Evolutionary conservation across 2,329 filamentous ascomycete genomes (phyloP).

Genomic region (Teratosphaeria viscida): DNA sequence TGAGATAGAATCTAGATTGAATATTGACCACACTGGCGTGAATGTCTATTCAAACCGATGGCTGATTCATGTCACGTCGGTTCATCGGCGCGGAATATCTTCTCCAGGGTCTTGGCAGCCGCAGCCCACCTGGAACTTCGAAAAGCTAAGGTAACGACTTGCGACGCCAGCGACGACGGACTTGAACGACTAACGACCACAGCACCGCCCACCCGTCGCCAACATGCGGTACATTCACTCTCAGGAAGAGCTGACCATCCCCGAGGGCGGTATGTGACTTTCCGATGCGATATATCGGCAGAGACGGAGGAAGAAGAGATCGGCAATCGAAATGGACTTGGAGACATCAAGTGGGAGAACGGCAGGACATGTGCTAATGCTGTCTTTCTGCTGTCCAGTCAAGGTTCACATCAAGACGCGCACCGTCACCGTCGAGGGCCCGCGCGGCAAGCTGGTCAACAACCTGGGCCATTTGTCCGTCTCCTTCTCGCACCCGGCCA

Average conservation of each 20-base stretch:
- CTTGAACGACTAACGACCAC: not conserved
- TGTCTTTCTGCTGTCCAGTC: slow-evolving; percentile 48
- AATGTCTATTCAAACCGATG: too few species aligned
- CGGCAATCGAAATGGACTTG: not conserved
- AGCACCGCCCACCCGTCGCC: slow-evolving; percentile 26
- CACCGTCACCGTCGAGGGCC: slow-evolving; percentile 92
- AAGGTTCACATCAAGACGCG: slow-evolving; percentile 96
- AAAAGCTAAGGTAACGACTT: not conserved
- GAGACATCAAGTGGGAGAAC: not conserved
- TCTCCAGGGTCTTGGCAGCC: not conserved
- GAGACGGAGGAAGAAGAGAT: not conserved
- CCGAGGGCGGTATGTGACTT: slow-evolving; percentile 77
- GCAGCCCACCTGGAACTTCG: not conserved
- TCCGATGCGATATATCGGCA: slow-evolving; percentile 3
- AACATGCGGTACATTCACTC: slow-evolving; percentile 99
- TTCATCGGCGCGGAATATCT: not conserved
- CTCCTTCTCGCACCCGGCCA: slow-evolving; percentile 82
- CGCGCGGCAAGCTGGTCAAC: slow-evolving; percentile 94
- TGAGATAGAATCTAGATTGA: too few species aligned
- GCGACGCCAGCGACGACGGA: not conserved
- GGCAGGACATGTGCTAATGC: not conserved
- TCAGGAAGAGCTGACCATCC: slow-evolving; percentile 88
- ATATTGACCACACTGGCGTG: too few species aligned
- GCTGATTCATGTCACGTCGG: not conserved
- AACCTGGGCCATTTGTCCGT: slow-evolving; percentile 93